A percentile compares a stretch with the other conserved stretches of the same genome.
Evolutionary conservation across 2,329 filamentous ascomycete species (phyloP).

Genomic region (Fusarium sp.): DNA sequence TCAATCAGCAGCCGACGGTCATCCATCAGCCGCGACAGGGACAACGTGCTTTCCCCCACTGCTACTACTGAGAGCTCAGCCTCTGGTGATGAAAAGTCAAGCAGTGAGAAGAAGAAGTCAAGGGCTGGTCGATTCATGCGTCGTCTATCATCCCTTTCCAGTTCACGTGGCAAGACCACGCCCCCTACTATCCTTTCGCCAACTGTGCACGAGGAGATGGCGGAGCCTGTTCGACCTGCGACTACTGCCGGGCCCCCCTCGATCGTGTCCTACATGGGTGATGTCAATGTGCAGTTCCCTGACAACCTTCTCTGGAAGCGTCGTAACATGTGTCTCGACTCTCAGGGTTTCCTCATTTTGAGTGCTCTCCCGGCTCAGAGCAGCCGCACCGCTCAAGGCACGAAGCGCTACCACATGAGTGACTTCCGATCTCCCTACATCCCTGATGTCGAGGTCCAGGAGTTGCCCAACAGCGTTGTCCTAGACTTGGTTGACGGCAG

Average conservation of each 20-base stretch:
- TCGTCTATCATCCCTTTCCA: conserved; percentile 65
- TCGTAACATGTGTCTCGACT: conserved; percentile 86
- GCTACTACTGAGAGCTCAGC: conserved; percentile 57
- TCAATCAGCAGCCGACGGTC: conserved; percentile 73
- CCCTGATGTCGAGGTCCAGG: conserved; percentile 91
- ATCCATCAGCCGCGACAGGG: conserved; percentile 58
- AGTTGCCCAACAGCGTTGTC: conserved; percentile 86
- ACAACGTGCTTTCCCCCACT: conserved; percentile 53
- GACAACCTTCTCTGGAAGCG: conserved; percentile 97
- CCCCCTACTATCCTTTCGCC: conserved; percentile 58
- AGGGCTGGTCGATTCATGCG: conserved; percentile 69
- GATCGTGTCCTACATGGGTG: conserved; percentile 77
- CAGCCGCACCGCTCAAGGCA: conserved; percentile 56
- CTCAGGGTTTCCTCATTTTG: conserved; percentile 83
- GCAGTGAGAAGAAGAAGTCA: conserved; percentile 59
- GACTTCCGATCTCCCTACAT: conserved; percentile 84
- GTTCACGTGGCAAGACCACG: conserved; percentile 56
- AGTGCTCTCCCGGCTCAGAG: conserved; percentile 69
- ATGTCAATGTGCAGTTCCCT: conserved; percentile 97
- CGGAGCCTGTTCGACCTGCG: conserved; percentile 41
- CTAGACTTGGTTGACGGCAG: conserved; percentile 70
- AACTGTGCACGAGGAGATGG: conserved; percentile 60
- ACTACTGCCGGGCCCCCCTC: conserved; percentile 49
- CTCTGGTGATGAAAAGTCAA: conserved; percentile 59
- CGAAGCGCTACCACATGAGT: conserved; percentile 85